Evolutionary conservation across 106 monocot species (phyloP).

Genomic region (Cymbidium sinense): DNA sequence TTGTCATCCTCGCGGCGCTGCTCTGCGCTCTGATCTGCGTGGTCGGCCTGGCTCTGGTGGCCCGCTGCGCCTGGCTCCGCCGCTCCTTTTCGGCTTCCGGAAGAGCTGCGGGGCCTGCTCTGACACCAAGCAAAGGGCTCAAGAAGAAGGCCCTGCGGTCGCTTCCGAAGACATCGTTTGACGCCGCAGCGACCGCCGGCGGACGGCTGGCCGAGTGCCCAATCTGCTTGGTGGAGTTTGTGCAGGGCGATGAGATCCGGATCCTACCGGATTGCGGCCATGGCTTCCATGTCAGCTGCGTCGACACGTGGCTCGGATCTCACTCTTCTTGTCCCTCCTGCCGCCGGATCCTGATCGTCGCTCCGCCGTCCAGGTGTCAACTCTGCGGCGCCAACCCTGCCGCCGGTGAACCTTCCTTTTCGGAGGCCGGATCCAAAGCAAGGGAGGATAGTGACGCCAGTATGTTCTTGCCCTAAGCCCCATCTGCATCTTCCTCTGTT

Average conservation of each 20-base stretch:
- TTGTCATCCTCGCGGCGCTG: neutral
- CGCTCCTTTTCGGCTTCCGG: neutral
- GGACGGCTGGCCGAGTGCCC: neutral
- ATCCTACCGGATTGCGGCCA: conserved; percentile 18
- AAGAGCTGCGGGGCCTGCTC: neutral
- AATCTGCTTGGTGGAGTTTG: conserved; percentile 19
- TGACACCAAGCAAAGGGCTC: conserved; percentile 4
- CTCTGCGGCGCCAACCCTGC: neutral
- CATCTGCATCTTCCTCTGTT: no score
- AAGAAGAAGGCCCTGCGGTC: conserved; percentile 12
- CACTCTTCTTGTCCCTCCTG: conserved; percentile 22
- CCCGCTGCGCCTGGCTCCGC: conserved; percentile 16
- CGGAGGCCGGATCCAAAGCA: neutral
- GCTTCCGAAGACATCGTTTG: conserved; percentile 5
- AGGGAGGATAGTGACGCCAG: neutral
- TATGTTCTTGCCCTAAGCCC: no score
- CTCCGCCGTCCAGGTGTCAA: neutral
- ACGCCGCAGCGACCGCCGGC: neutral
- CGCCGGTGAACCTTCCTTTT: no score
- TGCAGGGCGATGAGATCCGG: conserved; percentile 15
- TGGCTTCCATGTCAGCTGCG: conserved; percentile 15
- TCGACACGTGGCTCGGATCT: conserved; percentile 19
- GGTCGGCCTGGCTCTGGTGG: conserved; percentile 16
- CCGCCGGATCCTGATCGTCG: conserved; percentile 4
- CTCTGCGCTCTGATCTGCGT: conserved; percentile 21